Base-by-base conservation (phyloP, 768 basidiomycete genomes). In the Lanmaoa pseudosensibilis region DNA sequence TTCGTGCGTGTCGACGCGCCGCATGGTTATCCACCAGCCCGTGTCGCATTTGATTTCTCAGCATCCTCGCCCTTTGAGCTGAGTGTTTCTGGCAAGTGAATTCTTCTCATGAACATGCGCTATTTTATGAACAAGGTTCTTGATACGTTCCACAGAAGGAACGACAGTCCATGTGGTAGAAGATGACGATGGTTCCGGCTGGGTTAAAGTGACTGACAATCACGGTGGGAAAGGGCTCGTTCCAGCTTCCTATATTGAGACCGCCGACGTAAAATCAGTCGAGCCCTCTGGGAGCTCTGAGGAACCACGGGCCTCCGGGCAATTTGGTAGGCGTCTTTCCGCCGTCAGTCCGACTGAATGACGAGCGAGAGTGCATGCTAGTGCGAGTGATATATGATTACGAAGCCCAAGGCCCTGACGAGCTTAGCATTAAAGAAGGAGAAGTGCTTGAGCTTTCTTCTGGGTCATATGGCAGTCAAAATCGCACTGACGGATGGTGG, bases 351-450 rank as follows among this genome's bases (percentile, higher is more conserved):
- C 33, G 54, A 46, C 13, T 32, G 46, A 50, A 52, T 58, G 50
- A 60, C 32, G 52, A n/a, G 27, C 23, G 50, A 40, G 41, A 32
- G 33, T 30, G 45, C 15, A 49, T 53, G 39, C 48, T 61, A 93
- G 94, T 93, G 52, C 85, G 87, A 60, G 92, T 82, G n/a, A 55
- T 95, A 45, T 96, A 93, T 71, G 78, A 84, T 37, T 96, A 96
- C 66, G 71, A 75, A 58, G 81, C 92, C 4, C 84, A 85, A 62
- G 90, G 88, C 19, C 68, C 80, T 8, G 90, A 90, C 63, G 91
- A 93, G 63, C 70, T 92, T 11, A 74, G 71, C 51, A 75, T 92
- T 37, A 68, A 69, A 43, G 87, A 83, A 64, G 88, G 87, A 6
- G 81, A 85, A 58, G 61, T 78, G 39, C 73, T 92, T 48, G 82